A percentile compares a stretch with the other conserved stretches of the same genome.
These are phyloP conservation scores for Cardiospermum halicacabum DNA, from an alignment of 345 rosid species.

Conservation along the genomic window DNA sequence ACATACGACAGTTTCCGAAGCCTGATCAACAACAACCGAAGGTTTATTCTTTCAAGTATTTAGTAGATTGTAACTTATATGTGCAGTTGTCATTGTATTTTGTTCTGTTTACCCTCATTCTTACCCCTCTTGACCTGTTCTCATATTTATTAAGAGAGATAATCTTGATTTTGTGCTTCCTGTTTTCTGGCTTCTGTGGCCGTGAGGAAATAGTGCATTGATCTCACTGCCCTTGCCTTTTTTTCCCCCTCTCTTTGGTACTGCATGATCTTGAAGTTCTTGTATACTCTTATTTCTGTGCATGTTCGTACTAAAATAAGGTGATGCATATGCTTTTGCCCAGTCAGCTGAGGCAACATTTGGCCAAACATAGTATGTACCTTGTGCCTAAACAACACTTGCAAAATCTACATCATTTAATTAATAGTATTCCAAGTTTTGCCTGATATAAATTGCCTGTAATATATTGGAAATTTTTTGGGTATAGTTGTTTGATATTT, in stretches of 20 bases:
- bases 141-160: too few species aligned
- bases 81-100: neutral
- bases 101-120: neutral
- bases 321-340: too few species aligned
- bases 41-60: constrained; percentile 42
- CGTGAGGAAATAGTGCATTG: neutral
- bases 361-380: neutral
- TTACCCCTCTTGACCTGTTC: neutral
- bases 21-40: constrained; percentile 97
- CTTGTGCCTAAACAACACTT: neutral
- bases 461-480: neutral
- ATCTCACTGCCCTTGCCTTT: neutral
- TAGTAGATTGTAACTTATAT: neutral
- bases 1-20: constrained; percentile 91
- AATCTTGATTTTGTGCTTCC: too few species aligned
- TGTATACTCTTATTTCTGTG: neutral
- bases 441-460: neutral
- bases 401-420: neutral
- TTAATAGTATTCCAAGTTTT: neutral
- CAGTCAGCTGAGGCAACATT: neutral
- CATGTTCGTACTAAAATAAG: too few species aligned
- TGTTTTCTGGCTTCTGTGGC: neutral
- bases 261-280: neutral
- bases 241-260: neutral
- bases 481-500: too few species aligned